Percentiles rank a stretch among this genome's conserved stretches.
Conservation (phyloP, 352 stramenopile genomes). For the Saprolegnia diclina region DNA sequence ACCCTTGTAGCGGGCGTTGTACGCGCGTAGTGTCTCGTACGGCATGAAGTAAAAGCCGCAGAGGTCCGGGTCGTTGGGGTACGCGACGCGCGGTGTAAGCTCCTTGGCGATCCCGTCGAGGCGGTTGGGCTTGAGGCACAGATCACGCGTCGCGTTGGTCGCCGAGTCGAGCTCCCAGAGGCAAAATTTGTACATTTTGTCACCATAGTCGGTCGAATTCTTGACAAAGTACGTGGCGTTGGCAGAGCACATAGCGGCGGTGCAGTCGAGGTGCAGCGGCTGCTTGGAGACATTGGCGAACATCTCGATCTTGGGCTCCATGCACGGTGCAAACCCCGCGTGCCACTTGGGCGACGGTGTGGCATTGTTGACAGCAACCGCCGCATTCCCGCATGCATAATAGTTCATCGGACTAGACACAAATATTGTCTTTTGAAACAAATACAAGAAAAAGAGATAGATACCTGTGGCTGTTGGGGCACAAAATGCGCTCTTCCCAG, state of each 20-base stretch:
- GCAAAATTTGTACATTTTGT: slow-evolving; percentile 76
- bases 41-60: slow-evolving; percentile 83
- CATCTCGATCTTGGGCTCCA: slow-evolving; percentile 55
- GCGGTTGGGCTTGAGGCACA: slow-evolving; percentile 67
- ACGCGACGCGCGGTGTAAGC: slow-evolving; percentile 37
- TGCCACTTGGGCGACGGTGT: slow-evolving; percentile 36
- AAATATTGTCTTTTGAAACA: too few relatives aligned
- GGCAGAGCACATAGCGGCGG: slow-evolving; percentile 39
- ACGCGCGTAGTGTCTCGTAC: slow-evolving; percentile 62
- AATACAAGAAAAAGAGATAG: not conserved
- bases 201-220: slow-evolving; percentile 70
- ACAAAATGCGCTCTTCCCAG: slow-evolving; percentile 72
- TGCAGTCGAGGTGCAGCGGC: slow-evolving; percentile 59
- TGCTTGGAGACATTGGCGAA: slow-evolving; percentile 67
- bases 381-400: slow-evolving; percentile 70
- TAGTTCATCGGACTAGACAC: slow-evolving; percentile 57
- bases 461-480: slow-evolving; percentile 76
- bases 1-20: slow-evolving; percentile 69
- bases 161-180: slow-evolving; percentile 63
- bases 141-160: slow-evolving; percentile 43
- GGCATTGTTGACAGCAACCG: slow-evolving; percentile 34
- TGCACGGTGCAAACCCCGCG: slow-evolving; percentile 42
- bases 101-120: slow-evolving; percentile 56
- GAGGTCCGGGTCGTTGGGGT: slow-evolving; percentile 60
- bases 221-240: slow-evolving; percentile 62